phyloP scores from a whole-genome alignment of 1,284 basidiomycete genomes.

The Schizophyllum amplum region DNA sequence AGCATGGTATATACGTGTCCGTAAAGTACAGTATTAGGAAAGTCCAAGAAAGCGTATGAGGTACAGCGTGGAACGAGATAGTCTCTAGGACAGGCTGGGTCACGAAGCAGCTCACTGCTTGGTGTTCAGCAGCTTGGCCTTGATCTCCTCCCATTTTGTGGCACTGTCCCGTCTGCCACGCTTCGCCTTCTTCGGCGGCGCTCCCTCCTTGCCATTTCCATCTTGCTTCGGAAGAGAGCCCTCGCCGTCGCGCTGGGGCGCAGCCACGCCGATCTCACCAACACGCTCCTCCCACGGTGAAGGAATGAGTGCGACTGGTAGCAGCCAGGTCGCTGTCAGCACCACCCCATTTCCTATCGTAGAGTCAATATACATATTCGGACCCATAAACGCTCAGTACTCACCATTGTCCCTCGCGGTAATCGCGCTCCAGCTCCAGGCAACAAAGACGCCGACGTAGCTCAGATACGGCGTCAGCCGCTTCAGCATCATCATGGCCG shows the following conservation, averaged over 20 bases:
- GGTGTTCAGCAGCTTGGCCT: background rate
- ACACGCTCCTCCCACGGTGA: slow-evolving; percentile 43
- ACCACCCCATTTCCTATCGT: slow-evolving; percentile 52
- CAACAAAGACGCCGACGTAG: slow-evolving; percentile 69
- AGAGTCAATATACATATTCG: background rate
- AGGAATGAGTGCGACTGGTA: slow-evolving; percentile 67
- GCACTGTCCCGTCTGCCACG: background rate
- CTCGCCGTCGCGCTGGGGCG: background rate
- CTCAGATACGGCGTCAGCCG: slow-evolving; percentile 61
- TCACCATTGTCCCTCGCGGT: slow-evolving; percentile 63
- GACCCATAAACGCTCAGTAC: background rate
- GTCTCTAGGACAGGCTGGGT: background rate
- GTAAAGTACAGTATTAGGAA: no score
- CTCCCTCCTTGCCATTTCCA: background rate
- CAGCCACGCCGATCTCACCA: background rate
- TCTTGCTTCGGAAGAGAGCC: no score
- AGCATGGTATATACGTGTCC: no score
- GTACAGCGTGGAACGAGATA: background rate
- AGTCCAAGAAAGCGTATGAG: no score
- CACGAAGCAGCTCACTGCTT: background rate
- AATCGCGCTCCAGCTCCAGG: slow-evolving; percentile 73
- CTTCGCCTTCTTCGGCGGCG: background rate
- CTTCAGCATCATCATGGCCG: slow-evolving; percentile 47
- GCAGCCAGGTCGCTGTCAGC: slow-evolving; percentile 68
- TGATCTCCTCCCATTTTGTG: background rate